A percentile compares a stretch with the other conserved stretches of the same genome.
These are phyloP conservation scores for Lachnellula suecica DNA, from an alignment of 2,329 filamentous ascomycete species.

Conservation along the genomic window DNA sequence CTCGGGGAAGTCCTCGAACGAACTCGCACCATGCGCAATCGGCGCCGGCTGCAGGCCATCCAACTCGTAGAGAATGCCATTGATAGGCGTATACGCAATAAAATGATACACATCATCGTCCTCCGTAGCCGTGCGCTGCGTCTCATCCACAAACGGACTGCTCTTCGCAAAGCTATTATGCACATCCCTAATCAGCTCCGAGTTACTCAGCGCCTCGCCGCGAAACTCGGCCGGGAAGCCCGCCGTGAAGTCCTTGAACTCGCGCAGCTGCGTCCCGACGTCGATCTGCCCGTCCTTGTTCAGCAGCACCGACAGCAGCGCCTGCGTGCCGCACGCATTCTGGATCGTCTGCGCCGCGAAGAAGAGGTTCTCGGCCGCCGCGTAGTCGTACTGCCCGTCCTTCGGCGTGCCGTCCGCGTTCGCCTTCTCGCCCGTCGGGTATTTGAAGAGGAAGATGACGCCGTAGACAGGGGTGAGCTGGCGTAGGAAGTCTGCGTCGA, in stretches of 20 bases:
- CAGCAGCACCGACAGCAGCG: conserved; percentile 84
- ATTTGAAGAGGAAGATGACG: conserved; percentile 99
- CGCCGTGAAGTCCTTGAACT: conserved; percentile 71
- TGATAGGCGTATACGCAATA: conserved; percentile 85
- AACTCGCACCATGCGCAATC: conserved; percentile 81
- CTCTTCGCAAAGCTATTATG: conserved; percentile 74
- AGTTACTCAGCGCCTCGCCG: conserved; percentile 71
- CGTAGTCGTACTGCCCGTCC: conserved; percentile 79
- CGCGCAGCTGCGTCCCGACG: conserved; percentile 58
- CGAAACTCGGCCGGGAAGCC: conserved; percentile 66
- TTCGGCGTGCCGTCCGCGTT: conserved; percentile 57
- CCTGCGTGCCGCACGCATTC: conserved; percentile 97
- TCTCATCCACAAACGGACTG: conserved; percentile 92
- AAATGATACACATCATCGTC: conserved; percentile 96
- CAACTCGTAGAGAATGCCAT: conserved; percentile 84
- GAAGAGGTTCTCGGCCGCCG: conserved; percentile 76
- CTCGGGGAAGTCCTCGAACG: conserved; percentile 68
- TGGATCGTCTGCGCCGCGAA: conserved; percentile 98
- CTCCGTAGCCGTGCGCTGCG: conserved; percentile 65
- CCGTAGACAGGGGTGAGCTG: conserved; percentile 81
- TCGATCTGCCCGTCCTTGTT: conserved; percentile 71
- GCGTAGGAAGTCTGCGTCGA: conserved; percentile 74
- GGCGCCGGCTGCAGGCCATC: conserved; percentile 92
- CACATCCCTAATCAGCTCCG: conserved; percentile 55
- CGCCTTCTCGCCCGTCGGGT: conserved; percentile 69